Base-by-base conservation (phyloP, 768 basidiomycete genomes). In the Boletus edulis region DNA sequence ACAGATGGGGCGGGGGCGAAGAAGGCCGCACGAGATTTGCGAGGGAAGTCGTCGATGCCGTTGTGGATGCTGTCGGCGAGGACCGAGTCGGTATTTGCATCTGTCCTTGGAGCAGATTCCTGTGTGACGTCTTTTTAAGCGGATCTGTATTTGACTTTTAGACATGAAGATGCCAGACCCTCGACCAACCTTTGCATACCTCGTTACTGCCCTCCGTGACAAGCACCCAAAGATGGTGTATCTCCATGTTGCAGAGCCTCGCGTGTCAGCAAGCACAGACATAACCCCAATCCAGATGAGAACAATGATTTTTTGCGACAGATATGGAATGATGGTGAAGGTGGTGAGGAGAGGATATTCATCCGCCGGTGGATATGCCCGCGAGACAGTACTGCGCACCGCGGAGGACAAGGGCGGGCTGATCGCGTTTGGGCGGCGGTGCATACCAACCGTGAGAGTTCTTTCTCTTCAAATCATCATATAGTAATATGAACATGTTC, bases 21-120 rank as follows among this genome's bases (percentile, higher is more conserved):
- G 81, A 86, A 64, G 81, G 79, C 51, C 74, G 89, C 4, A 71
- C 75, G 2, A 74, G 80, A 24, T 89, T 90, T 63, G 62, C 70
- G 0, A 68, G 85, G 5, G 81, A 84, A 55, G 72, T 85, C 37
- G 64, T 82, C 5, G 75, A 80, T 37, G 81, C 80, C 4, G 71
- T 87, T 4, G 71, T 71, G 4, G 65, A 73, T 0, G 79, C 78
- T 2, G 69, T 89, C 37, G 87, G 87, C 1, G 65, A 72, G 22
- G 76, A 81, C 20, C 74, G 75, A 17, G 76, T 80, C 1, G 83
- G 72, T 0, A 72, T 89, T 40, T 75, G 86, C 7, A 40, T 87
- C 35, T 81, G 81, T 52, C 86, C 83, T 4, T 86, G 80, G 82
- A 72, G 70, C 43, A 44, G 41, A 2, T 73, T 70, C 58, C 75